A percentile compares a stretch with the other conserved stretches of the same genome.
Conservation (phyloP, 1,139 yeast genomes). For the Kodamaea sp. region DNA sequence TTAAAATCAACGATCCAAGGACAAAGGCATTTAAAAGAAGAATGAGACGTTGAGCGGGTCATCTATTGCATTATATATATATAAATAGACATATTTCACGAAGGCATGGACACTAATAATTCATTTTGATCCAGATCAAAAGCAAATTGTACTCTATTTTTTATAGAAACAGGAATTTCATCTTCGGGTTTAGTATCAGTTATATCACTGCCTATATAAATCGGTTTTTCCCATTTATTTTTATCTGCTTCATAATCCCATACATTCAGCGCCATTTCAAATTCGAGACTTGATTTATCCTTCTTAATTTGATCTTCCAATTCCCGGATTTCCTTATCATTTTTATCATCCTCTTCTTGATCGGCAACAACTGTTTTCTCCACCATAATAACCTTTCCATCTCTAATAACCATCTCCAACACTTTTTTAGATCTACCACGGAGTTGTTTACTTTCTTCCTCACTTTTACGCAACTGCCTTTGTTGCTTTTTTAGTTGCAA, state of each 20-base stretch:
- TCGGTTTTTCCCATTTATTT: conserved; percentile 50
- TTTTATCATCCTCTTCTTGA: conserved; percentile 15
- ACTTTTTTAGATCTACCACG: conserved; percentile 72
- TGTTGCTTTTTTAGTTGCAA: conserved; percentile 78
- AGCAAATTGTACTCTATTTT: conserved; percentile 20
- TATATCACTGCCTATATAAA: conserved; percentile 23
- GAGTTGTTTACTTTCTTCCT: conserved; percentile 54
- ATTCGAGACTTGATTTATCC: conserved; percentile 18
- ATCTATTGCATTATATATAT: background rate
- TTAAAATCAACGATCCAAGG: conserved; percentile 42
- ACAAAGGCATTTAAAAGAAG: conserved; percentile 27
- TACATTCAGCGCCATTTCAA: conserved; percentile 28
- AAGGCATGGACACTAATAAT: conserved; percentile 18
- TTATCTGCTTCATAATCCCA: conserved; percentile 62
- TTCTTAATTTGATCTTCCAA: conserved; percentile 25
- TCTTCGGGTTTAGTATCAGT: conserved; percentile 3
- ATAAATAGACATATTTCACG: conserved; percentile 3
- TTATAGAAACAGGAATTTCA: background rate
- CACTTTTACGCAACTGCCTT: conserved; percentile 59
- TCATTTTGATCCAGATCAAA: conserved; percentile 23
- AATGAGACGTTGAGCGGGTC: conserved; percentile 15
- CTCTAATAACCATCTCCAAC: conserved; percentile 70
- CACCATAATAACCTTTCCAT: conserved; percentile 74
- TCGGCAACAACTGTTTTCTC: conserved; percentile 25
- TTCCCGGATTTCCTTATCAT: conserved; percentile 24